Percentiles rank a stretch among this genome's conserved stretches.
These are phyloP conservation scores for Cordyceps pruinosa DNA, from an alignment of 2,329 filamentous ascomycete genomes.

Conservation along the genomic window DNA sequence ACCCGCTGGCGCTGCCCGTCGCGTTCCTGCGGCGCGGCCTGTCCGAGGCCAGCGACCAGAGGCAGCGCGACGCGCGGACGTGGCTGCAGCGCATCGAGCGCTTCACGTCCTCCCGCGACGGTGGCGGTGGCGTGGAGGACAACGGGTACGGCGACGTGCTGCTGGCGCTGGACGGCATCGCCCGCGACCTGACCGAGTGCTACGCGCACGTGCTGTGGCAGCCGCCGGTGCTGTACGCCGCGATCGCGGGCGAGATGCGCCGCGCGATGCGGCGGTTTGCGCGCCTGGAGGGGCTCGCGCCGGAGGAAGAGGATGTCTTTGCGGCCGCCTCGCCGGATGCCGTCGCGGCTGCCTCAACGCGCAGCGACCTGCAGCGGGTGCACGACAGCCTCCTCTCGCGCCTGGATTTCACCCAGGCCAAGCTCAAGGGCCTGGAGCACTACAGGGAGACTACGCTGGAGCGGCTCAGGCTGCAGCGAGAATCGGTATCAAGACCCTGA, in stretches of 20 bases:
- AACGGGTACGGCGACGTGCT: too few species aligned
- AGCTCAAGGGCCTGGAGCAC: slow-evolving; percentile 54
- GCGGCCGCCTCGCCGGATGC: not conserved
- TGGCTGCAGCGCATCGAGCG: slow-evolving; percentile 55
- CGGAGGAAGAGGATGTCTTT: slow-evolving; percentile 11
- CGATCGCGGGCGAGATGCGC: slow-evolving; percentile 44
- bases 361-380: slow-evolving; percentile 33
- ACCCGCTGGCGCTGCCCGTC: slow-evolving; percentile 52
- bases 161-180: slow-evolving; percentile 55
- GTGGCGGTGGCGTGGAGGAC: too few species aligned
- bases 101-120: too few species aligned
- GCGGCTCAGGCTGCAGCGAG: slow-evolving; percentile 53
- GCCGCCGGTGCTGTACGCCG: slow-evolving; percentile 53
- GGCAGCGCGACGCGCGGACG: slow-evolving; percentile 56
- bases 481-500: too few species aligned
- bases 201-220: slow-evolving; percentile 58
- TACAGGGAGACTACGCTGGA: slow-evolving; percentile 57
- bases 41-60: slow-evolving; percentile 48
- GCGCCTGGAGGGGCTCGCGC: slow-evolving; percentile 15
- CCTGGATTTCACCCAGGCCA: slow-evolving; percentile 54
- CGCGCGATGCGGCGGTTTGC: slow-evolving; percentile 39
- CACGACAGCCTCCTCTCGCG: slow-evolving; percentile 47
- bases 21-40: slow-evolving; percentile 55
- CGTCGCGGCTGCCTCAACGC: slow-evolving; percentile 23
- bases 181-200: slow-evolving; percentile 56